Evolutionary conservation across 805 yeast species (phyloP).

Genomic region (Lipomyces mesembrius): DNA sequence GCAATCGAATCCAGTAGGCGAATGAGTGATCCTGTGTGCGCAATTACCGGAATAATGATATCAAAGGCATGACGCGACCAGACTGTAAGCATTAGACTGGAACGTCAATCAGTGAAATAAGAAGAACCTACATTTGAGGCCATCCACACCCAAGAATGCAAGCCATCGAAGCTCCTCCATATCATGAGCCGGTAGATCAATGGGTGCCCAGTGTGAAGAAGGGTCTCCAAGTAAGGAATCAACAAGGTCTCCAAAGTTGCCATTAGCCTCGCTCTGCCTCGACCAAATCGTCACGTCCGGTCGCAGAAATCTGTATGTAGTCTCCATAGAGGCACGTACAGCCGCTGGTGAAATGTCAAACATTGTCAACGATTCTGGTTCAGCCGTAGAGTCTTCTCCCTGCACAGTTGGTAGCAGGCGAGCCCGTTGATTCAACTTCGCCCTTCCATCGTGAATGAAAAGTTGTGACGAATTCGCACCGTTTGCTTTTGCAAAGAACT

Average conservation of each 20-base stretch:
- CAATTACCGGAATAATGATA: slow-evolving; percentile 29
- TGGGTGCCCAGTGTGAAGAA: slow-evolving; percentile 30
- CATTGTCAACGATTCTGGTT: slow-evolving; percentile 24
- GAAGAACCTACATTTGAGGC: slow-evolving; percentile 19
- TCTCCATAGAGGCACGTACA: slow-evolving; percentile 24
- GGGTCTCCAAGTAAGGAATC: slow-evolving; percentile 25
- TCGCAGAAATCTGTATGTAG: slow-evolving; percentile 14
- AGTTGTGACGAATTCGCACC: slow-evolving; percentile 19
- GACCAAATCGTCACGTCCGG: slow-evolving; percentile 34
- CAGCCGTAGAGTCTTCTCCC: slow-evolving; percentile 3
- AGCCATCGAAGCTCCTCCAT: slow-evolving; percentile 28
- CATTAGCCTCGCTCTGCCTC: slow-evolving; percentile 23
- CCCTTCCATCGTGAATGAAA: slow-evolving; percentile 31
- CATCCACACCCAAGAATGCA: slow-evolving; percentile 17
- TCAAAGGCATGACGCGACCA: slow-evolving; percentile 34
- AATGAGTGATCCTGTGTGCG: slow-evolving; percentile 29
- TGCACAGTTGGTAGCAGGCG: slow-evolving; percentile 10
- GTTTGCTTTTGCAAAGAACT: slow-evolving; percentile 16
- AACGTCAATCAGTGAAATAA: too few species aligned
- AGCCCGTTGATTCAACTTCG: slow-evolving; percentile 29
- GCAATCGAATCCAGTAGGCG: slow-evolving; percentile 29
- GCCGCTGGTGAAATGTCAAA: slow-evolving; percentile 25
- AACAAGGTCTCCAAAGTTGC: slow-evolving; percentile 21
- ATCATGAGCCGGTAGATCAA: slow-evolving; percentile 32
- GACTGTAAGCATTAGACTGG: slow-evolving; percentile 7